A percentile compares a stretch with the other conserved stretches of the same genome.
phyloP scores from a whole-genome alignment of 306 rosid genomes.

The Arachis stenosperma region DNA sequence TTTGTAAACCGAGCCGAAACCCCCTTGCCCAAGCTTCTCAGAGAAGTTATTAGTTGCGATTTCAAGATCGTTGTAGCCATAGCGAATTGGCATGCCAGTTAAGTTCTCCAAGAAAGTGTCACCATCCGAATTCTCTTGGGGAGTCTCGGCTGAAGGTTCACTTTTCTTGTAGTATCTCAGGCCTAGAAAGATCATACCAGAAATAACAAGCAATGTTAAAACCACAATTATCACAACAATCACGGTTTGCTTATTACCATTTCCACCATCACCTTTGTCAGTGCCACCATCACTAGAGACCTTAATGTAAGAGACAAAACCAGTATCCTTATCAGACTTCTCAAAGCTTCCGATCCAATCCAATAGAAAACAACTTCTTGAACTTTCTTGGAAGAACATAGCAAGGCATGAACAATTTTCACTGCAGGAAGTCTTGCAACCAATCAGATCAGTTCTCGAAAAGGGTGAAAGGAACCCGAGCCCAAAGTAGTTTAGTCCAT shows the following conservation, averaged over 20 bases:
- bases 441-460: conserved; percentile 56
- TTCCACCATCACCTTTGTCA: conserved; percentile 43
- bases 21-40: too few relatives aligned
- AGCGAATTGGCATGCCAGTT: conserved; percentile 77
- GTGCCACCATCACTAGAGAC: conserved; percentile 46
- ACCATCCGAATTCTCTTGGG: conserved; percentile 69
- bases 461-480: conserved; percentile 62
- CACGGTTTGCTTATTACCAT: conserved; percentile 45
- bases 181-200: conserved; percentile 54
- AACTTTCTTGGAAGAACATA: conserved; percentile 70
- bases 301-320: conserved; percentile 73
- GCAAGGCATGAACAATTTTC: conserved; percentile 82
- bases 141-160: conserved; percentile 48
- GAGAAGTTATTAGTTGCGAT: too few relatives aligned
- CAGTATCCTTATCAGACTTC: conserved; percentile 47
- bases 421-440: conserved; percentile 66
- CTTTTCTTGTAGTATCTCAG: conserved; percentile 52
- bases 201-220: conserved; percentile 53
- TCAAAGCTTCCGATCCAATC: conserved; percentile 76
- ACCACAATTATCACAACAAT: conserved; percentile 62
- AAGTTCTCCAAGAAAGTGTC: conserved; percentile 80
- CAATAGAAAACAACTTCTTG: conserved; percentile 70
- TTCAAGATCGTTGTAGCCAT: conserved; percentile 67
- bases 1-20: too few relatives aligned
- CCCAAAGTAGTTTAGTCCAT: conserved; percentile 66